phyloP scores from a whole-genome alignment of 2,329 filamentous ascomycete genomes.

The Ilyonectria destructans region DNA sequence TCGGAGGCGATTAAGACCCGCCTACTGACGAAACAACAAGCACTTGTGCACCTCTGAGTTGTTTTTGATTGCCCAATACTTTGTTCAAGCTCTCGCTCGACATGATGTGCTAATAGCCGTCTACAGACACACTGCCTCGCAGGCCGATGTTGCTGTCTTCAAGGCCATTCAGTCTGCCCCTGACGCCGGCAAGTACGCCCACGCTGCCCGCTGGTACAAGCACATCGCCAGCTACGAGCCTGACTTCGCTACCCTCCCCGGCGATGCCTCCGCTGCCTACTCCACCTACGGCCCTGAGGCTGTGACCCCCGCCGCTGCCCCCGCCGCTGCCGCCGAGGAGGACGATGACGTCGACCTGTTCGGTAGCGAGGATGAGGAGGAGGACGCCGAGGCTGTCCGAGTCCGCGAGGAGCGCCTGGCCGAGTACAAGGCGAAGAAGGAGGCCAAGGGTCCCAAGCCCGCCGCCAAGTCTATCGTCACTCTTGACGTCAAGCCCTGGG shows the following conservation, averaged over 20 bases:
- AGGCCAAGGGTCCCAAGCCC: slow-evolving; percentile 87
- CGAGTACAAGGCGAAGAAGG: slow-evolving; percentile 98
- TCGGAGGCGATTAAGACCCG: slow-evolving; percentile 95
- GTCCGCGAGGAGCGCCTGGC: slow-evolving; percentile 91
- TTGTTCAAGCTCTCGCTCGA: slow-evolving; percentile 8
- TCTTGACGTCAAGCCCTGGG: slow-evolving; percentile 98
- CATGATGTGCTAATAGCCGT: slow-evolving; percentile 40
- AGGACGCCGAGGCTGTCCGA: slow-evolving; percentile 88
- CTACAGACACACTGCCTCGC: slow-evolving; percentile 77
- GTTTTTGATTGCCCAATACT: slow-evolving; percentile 39
- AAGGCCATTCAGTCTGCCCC: slow-evolving; percentile 87
- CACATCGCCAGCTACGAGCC: slow-evolving; percentile 94
- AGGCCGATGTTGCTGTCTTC: slow-evolving; percentile 97
- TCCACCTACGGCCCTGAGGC: slow-evolving; percentile 94
- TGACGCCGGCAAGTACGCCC: slow-evolving; percentile 88
- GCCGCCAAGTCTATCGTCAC: slow-evolving; percentile 97
- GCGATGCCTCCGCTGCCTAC: slow-evolving; percentile 91
- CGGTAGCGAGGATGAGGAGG: slow-evolving; percentile 93
- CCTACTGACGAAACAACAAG: slow-evolving; percentile 83
- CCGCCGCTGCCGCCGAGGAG: slow-evolving; percentile 46
- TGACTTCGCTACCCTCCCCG: slow-evolving; percentile 92
- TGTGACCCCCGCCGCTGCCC: slow-evolving; percentile 87
- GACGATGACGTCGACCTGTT: slow-evolving; percentile 93
- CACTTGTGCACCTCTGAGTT: slow-evolving; percentile 83
- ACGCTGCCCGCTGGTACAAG: slow-evolving; percentile 99